Base-by-base conservation (phyloP, 305 asterid species). In the Fraxinus velutina region DNA sequence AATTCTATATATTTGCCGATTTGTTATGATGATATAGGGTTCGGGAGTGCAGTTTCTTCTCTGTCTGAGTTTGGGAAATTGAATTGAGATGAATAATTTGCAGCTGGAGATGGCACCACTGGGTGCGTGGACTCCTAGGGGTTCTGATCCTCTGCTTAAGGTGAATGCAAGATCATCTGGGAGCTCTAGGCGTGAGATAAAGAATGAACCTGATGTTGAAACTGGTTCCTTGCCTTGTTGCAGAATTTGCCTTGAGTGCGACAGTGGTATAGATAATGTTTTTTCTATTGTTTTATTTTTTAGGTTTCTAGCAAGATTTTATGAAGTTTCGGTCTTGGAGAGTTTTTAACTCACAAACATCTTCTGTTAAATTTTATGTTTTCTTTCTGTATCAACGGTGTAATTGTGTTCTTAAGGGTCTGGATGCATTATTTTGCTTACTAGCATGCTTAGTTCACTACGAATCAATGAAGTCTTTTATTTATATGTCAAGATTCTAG, bases 191-290 rank as follows among this genome's bases (percentile, higher is more conserved):
- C 30, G 37, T 34, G 89, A 84, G 88, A 85, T 87, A 10, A 57
- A 32, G 60, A 77, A 74, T 15, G 88, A 77, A 22, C 86, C 68
- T 33, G 92, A 90, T 80, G 39, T 86, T 22, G 93, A 90, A 81
- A 80, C 87, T 66, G 89, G 90, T 64, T 86, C 91, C 30, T 72
- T 87, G 86, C 88, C 90, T 84, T 83, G 81, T 62, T 90, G 93
- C 39, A 79, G 93, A 72, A 89, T 90, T 75, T 90, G 93, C 85
- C 88, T 90, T 22, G 92, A 90, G 74, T 78, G 83, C 83, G 91
- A 84, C 72, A 84, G 83, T 37, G 91, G 92, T 90, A 85, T 22
- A 6, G 76, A 13, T 22, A 5, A 33, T 2, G 33, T 79, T 82
- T 15, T 75, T 24, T 15, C 24, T 17, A 15, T 76, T 39, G n/a